Conservation (phyloP, 768 basidiomycete genomes). For the Epithele typhae region DNA sequence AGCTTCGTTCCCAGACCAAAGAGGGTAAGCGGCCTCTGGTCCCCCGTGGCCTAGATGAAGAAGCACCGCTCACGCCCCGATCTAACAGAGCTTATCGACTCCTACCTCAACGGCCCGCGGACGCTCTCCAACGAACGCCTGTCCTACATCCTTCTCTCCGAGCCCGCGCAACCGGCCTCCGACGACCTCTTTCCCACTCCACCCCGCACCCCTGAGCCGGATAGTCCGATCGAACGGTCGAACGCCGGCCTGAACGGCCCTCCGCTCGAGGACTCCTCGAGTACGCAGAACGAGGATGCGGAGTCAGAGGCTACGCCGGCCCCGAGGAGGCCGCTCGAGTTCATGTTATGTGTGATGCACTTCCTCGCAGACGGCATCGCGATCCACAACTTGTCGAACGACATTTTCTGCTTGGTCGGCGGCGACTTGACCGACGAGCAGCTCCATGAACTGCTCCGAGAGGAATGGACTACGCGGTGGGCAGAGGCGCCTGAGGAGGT, state of each 20-base stretch:
- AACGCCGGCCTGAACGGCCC: constrained; percentile 13
- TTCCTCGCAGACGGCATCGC: constrained; percentile 89
- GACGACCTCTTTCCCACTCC: constrained; percentile 26
- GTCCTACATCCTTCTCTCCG: constrained; percentile 58
- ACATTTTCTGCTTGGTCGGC: constrained; percentile 67
- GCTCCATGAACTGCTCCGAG: constrained; percentile 25
- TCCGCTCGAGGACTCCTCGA: constrained; percentile 4
- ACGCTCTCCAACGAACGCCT: constrained; percentile 64
- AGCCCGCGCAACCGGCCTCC: constrained; percentile 17
- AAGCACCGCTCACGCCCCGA: background rate
- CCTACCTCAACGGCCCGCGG: constrained; percentile 74
- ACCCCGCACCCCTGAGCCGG: constrained; percentile 28
- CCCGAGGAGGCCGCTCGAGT: constrained; percentile 41
- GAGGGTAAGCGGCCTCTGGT: constrained; percentile 41
- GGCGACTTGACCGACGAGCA: constrained; percentile 25
- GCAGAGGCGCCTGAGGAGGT: constrained; percentile 14
- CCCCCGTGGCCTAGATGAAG: background rate
- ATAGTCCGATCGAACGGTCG: background rate
- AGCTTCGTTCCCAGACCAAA: constrained; percentile 47
- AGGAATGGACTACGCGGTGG: constrained; percentile 33
- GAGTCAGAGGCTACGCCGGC: constrained; percentile 9
- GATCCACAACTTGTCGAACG: constrained; percentile 75
- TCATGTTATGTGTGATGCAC: constrained; percentile 74
- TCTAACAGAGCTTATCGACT: constrained; percentile 51
- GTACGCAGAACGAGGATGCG: constrained; percentile 15